Evolutionary conservation across 2,329 filamentous ascomycete genomes (phyloP).

Genomic region (Fusarium goolgardi): DNA sequence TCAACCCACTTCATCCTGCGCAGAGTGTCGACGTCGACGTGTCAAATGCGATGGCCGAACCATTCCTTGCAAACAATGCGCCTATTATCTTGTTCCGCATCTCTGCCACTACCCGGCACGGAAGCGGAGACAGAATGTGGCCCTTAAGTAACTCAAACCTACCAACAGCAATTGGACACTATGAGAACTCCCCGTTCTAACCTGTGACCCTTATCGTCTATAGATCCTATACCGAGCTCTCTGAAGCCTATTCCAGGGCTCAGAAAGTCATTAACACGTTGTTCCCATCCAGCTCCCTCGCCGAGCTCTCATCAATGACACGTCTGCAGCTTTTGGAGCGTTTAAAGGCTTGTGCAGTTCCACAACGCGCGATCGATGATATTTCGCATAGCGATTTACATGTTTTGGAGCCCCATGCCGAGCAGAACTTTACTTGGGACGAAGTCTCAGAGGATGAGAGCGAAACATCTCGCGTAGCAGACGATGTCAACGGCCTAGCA

Average conservation of each 20-base stretch:
- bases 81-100: constrained; percentile 23
- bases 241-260: not conserved
- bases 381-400: not conserved
- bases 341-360: too few species aligned
- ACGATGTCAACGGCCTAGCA: constrained; percentile 61
- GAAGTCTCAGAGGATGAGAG: constrained; percentile 12
- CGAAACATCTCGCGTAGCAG: constrained; percentile 7
- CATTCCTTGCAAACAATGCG: constrained; percentile 15
- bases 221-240: constrained; percentile 7
- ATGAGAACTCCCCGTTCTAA: too few species aligned
- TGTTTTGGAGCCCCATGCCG: constrained; percentile 1
- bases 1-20: constrained; percentile 11
- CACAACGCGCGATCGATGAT: too few species aligned
- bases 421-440: constrained; percentile 23
- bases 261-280: constrained; percentile 2
- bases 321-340: not conserved
- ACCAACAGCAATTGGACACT: too few species aligned
- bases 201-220: too few species aligned
- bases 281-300: constrained; percentile 1
- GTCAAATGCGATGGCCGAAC: constrained; percentile 19
- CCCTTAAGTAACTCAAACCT: not conserved
- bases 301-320: constrained; percentile 7
- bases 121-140: constrained; percentile 12
- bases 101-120: constrained; percentile 19
- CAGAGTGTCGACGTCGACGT: constrained; percentile 23